Conservation (phyloP, 768 basidiomycete genomes). For the Wakefieldia striispora region DNA sequence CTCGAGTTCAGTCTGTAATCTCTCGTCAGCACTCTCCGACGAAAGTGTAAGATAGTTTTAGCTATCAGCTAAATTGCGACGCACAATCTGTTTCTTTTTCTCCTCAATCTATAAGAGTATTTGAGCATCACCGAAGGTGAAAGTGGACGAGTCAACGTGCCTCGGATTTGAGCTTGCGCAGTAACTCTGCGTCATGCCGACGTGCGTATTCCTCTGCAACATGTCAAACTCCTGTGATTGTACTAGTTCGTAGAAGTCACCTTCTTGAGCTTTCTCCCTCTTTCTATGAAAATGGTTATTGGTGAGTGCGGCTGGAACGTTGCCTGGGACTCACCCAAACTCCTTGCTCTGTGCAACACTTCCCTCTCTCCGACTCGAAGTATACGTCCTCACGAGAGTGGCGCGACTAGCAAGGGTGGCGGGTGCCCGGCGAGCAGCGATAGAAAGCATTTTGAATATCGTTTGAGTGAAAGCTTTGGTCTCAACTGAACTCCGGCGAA, state of each 20-base stretch:
- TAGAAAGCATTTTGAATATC: conserved; percentile 22
- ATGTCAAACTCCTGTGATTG: not conserved
- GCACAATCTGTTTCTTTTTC: conserved; percentile 33
- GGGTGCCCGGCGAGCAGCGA: conserved; percentile 40
- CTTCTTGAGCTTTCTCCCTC: conserved; percentile 74
- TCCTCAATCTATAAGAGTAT: conserved; percentile 23
- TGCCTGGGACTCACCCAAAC: conserved; percentile 48
- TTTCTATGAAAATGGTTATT: conserved; percentile 41
- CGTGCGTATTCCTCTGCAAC: conserved; percentile 61
- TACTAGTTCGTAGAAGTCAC: conserved; percentile 25
- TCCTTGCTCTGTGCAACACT: conserved; percentile 59
- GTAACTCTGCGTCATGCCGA: conserved; percentile 52
- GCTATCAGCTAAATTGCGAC: conserved; percentile 15
- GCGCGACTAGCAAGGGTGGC: conserved; percentile 35
- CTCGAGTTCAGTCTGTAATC: conserved; percentile 30
- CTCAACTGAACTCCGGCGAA: too few relatives aligned
- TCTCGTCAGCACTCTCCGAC: conserved; percentile 10
- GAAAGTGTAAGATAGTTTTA: conserved; percentile 13
- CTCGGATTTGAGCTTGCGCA: conserved; percentile 57
- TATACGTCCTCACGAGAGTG: conserved; percentile 32
- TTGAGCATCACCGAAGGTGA: not conserved
- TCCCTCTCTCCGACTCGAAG: conserved; percentile 47
- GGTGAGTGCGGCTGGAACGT: not conserved
- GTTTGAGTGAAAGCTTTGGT: not conserved
- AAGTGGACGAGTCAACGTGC: conserved; percentile 34